A percentile compares a stretch with the other conserved stretches of the same genome.
These are phyloP conservation scores for Hirschfeldia incana DNA, from an alignment of 345 rosid species.

Conservation along the genomic window DNA sequence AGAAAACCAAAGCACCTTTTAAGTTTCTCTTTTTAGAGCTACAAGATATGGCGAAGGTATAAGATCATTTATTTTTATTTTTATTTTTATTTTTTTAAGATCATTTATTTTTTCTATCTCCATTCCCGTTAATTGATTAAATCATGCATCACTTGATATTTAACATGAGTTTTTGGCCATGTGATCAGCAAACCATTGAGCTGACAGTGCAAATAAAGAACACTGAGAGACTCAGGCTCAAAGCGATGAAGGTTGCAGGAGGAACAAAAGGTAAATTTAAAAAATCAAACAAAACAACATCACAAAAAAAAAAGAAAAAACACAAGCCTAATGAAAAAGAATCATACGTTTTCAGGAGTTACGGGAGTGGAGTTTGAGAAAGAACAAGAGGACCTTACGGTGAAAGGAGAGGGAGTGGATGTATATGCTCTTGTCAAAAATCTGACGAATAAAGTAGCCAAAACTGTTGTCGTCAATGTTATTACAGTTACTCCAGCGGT, in stretches of 20 bases:
- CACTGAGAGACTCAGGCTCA: conserved; percentile 4
- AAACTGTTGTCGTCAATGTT: background rate
- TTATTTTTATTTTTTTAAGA: background rate
- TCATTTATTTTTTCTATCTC: background rate
- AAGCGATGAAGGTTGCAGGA: conserved; percentile 14
- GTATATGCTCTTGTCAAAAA: background rate
- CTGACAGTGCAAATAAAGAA: conserved; percentile 1
- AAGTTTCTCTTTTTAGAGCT: background rate
- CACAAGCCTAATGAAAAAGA: background rate
- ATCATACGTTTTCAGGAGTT: conserved; percentile 20
- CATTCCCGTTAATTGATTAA: background rate
- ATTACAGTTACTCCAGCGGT: too few species aligned
- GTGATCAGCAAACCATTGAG: conserved; percentile 3
- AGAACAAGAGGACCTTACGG: background rate
- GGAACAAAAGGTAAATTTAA: conserved; percentile 14
- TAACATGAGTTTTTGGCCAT: background rate
- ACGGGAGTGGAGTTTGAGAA: background rate
- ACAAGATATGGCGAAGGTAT: background rate
- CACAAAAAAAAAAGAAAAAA: background rate
- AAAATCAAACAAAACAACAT: background rate
- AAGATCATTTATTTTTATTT: background rate
- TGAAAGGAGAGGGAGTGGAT: background rate
- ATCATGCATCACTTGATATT: background rate
- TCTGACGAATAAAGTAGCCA: conserved; percentile 23
- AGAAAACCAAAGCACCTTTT: background rate